phyloP scores from a whole-genome alignment of 768 basidiomycete genomes.

The Boletus rufocinnamomeus region DNA sequence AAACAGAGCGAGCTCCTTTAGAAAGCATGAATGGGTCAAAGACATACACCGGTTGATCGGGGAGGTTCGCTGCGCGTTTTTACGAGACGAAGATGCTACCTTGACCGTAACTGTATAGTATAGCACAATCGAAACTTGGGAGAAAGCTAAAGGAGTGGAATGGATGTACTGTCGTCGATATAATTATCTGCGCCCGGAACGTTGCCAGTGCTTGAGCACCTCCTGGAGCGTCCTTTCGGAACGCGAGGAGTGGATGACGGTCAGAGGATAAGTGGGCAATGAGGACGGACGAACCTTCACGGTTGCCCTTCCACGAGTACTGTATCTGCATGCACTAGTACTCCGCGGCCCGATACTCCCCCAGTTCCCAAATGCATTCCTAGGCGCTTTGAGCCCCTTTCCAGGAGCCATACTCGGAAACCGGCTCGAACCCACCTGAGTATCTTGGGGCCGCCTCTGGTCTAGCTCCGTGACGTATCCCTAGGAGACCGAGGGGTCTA shows the following conservation, averaged over 20 bases:
- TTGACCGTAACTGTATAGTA: constrained; percentile 5
- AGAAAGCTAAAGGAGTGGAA: constrained; percentile 11
- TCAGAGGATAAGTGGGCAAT: neutral
- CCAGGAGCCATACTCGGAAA: too few relatives aligned
- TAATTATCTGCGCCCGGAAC: neutral
- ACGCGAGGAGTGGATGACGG: neutral
- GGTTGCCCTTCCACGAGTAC: constrained; percentile 78
- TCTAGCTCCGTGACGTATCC: too few relatives aligned
- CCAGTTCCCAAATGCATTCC: neutral
- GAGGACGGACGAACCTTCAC: constrained; percentile 57
- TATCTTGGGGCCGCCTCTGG: too few relatives aligned
- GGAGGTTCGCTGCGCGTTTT: neutral
- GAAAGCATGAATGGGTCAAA: neutral
- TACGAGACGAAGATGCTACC: neutral
- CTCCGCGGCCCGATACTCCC: too few relatives aligned
- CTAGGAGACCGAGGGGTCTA: too few relatives aligned
- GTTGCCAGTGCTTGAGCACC: constrained; percentile 76
- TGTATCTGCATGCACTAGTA: constrained; percentile 62
- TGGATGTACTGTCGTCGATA: neutral
- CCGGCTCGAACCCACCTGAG: too few relatives aligned
- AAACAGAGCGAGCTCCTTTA: constrained; percentile 7
- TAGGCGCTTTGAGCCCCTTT: neutral
- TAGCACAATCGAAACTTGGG: neutral
- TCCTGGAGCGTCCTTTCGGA: constrained; percentile 60
- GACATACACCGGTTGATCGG: neutral